Percentiles rank a stretch among this genome's conserved stretches.
Conservation (phyloP, 495 filamentous ascomycete species). For the Ramalina peruviana region DNA sequence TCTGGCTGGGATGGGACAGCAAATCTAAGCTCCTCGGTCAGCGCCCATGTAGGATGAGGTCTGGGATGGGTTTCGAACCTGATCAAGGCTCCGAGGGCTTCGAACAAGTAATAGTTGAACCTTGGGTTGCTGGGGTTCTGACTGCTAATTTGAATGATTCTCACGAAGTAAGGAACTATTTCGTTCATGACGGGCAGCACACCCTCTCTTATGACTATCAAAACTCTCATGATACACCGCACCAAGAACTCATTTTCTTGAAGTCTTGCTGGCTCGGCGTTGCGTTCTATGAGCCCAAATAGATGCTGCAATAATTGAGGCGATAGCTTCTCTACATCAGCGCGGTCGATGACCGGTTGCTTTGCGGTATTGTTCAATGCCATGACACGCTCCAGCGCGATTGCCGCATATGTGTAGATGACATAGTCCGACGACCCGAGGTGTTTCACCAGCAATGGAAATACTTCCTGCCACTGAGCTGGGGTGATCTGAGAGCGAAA, state of each 20-base stretch:
- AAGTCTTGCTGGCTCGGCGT: slow-evolving; percentile 72
- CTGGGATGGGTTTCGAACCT: slow-evolving; percentile 28
- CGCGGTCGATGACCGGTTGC: slow-evolving; percentile 57
- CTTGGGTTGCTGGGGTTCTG: slow-evolving; percentile 92
- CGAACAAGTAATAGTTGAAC: slow-evolving; percentile 98
- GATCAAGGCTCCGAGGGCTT: slow-evolving; percentile 89
- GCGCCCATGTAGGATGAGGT: not conserved
- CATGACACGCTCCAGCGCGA: slow-evolving; percentile 80
- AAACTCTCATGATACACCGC: slow-evolving; percentile 92
- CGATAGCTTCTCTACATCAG: slow-evolving; percentile 60
- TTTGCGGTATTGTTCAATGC: slow-evolving; percentile 61
- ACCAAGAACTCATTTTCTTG: slow-evolving; percentile 99
- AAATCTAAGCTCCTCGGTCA: slow-evolving; percentile 34
- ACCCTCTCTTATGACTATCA: slow-evolving; percentile 79
- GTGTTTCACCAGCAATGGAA: slow-evolving; percentile 82
- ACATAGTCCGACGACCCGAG: slow-evolving; percentile 79
- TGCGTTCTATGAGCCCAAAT: slow-evolving; percentile 77
- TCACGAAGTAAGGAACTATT: slow-evolving; percentile 64
- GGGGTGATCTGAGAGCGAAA: slow-evolving; percentile 85
- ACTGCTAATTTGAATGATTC: slow-evolving; percentile 76
- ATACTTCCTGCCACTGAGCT: slow-evolving; percentile 73
- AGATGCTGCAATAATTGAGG: slow-evolving; percentile 81
- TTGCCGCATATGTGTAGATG: slow-evolving; percentile 92
- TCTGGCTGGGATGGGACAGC: slow-evolving; percentile 51
- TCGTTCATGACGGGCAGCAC: slow-evolving; percentile 54